phyloP scores from a whole-genome alignment of 108 stramenopile genomes.

The Pelagomonas calceolata region DNA sequence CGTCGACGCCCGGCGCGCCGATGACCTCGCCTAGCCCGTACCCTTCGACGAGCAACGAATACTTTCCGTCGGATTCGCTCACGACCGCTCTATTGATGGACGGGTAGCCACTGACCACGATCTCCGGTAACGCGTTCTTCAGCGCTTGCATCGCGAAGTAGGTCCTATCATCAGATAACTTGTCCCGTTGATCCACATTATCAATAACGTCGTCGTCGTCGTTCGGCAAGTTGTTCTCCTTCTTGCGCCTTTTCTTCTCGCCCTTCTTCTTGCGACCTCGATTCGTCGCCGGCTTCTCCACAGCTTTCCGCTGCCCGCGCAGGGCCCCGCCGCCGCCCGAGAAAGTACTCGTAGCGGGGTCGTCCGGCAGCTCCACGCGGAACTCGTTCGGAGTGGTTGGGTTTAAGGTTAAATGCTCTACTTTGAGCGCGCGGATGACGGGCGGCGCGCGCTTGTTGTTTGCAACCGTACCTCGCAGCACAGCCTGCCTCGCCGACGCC shows the following conservation, averaged over 20 bases:
- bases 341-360: constrained; percentile 14
- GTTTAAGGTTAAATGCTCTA: constrained; percentile 56
- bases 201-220: neutral
- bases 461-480: constrained; percentile 61
- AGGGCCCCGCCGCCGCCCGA: constrained; percentile 4
- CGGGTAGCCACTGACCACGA: constrained; percentile 91
- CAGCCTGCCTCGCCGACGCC: constrained; percentile 54
- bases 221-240: too few species aligned
- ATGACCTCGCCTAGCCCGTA: constrained; percentile 90
- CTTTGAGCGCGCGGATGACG: constrained; percentile 57
- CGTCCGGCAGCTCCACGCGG: constrained; percentile 68
- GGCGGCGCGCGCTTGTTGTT: constrained; percentile 50
- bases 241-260: neutral
- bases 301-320: neutral
- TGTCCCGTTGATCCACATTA: neutral
- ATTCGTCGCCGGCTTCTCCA: neutral
- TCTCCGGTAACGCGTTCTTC: constrained; percentile 72
- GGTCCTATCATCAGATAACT: neutral
- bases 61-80: constrained; percentile 68
- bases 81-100: constrained; percentile 90
- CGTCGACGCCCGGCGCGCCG: constrained; percentile 85
- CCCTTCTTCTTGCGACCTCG: neutral
- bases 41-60: constrained; percentile 90
- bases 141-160: constrained; percentile 85
- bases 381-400: constrained; percentile 57